Percentiles rank a stretch among this genome's conserved stretches.
These are phyloP conservation scores for Candida ficus DNA, from an alignment of 805 yeast genomes.

Conservation along the genomic window DNA sequence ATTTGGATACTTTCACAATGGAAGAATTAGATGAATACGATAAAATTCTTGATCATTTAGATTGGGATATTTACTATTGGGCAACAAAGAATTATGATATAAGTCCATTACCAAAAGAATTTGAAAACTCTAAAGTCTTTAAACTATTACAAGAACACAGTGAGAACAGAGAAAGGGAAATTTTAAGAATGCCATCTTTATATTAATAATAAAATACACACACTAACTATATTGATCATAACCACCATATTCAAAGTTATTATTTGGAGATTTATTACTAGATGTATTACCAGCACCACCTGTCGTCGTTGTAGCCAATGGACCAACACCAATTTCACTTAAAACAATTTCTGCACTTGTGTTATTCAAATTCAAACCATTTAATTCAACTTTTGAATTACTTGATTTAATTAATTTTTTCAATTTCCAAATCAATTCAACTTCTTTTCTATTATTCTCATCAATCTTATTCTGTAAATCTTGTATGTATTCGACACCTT, in stretches of 20 bases:
- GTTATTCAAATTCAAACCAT: constrained; percentile 38
- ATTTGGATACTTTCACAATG: constrained; percentile 51
- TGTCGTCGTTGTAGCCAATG: constrained; percentile 46
- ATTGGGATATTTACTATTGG: constrained; percentile 99
- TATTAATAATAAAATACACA: neutral
- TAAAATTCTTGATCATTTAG: constrained; percentile 81
- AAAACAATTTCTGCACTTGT: constrained; percentile 79
- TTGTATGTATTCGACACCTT: constrained; percentile 68
- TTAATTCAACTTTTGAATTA: constrained; percentile 30
- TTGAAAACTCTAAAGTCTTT: constrained; percentile 68
- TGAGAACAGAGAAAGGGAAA: constrained; percentile 62
- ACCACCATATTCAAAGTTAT: constrained; percentile 35
- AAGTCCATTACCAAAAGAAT: constrained; percentile 82
- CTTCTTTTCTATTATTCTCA: constrained; percentile 71
- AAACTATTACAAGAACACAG: constrained; percentile 64
- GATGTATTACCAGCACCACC: constrained; percentile 27
- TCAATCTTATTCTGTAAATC: constrained; percentile 68
- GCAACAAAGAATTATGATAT: constrained; percentile 78
- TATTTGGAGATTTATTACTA: constrained; percentile 21
- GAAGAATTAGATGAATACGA: constrained; percentile 85
- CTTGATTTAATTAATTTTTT: constrained; percentile 46
- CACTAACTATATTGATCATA: constrained; percentile 30
- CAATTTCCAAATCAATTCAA: constrained; percentile 59
- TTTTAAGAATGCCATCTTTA: constrained; percentile 83
- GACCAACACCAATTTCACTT: constrained; percentile 80